A percentile compares a stretch with the other conserved stretches of the same genome.
Evolutionary conservation across 1,139 yeast genomes (phyloP).

Genomic region (Geotrichum citri-aurantii): DNA sequence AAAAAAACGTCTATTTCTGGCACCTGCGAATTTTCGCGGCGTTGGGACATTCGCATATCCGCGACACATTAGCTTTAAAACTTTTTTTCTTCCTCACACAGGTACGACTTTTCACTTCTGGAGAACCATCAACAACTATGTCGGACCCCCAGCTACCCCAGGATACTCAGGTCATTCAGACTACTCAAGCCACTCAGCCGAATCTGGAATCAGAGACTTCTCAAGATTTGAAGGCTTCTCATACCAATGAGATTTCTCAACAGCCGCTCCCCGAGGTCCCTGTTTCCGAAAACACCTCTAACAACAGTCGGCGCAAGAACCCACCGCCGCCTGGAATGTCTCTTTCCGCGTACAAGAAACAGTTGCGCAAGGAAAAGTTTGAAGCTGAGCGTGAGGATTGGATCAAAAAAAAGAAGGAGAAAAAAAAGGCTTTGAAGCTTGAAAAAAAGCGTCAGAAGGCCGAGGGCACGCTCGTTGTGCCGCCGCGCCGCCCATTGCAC

Average conservation of each 20-base stretch:
- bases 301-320: slow-evolving; percentile 17
- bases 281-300: neutral
- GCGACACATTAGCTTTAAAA: neutral
- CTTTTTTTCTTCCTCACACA: neutral
- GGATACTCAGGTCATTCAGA: neutral
- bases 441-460: slow-evolving; percentile 34
- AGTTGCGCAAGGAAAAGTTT: slow-evolving; percentile 54
- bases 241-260: neutral
- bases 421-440: slow-evolving; percentile 33
- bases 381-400: slow-evolving; percentile 57
- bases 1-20: neutral
- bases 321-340: slow-evolving; percentile 54
- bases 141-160: neutral
- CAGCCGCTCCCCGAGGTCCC: neutral
- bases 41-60: neutral
- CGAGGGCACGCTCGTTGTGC: slow-evolving; percentile 11
- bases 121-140: neutral
- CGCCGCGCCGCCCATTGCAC: slow-evolving; percentile 7
- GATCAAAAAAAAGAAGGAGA: slow-evolving; percentile 52
- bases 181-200: neutral
- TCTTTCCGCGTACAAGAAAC: slow-evolving; percentile 73
- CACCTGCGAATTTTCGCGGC: neutral
- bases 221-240: neutral
- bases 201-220: neutral
- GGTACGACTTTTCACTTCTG: neutral